A percentile compares a stretch with the other conserved stretches of the same genome.
Conservation (phyloP, 768 basidiomycete species). For the Coprinopsis cinerea region DNA sequence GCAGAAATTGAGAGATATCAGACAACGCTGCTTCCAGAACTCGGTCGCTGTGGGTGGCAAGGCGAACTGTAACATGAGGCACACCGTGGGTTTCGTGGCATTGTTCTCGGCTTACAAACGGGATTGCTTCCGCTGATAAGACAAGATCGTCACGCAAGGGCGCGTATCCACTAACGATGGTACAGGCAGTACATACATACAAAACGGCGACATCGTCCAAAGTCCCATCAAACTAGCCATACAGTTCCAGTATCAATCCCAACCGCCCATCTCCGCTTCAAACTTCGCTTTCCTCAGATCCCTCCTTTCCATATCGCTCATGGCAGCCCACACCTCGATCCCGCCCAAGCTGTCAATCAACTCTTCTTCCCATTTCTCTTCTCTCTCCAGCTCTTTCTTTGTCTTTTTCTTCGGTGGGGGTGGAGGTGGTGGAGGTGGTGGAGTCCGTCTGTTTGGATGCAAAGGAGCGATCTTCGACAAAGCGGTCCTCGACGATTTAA, state of each 20-base stretch:
- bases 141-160: neutral
- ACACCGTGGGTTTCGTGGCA: too few species aligned
- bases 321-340: constrained; percentile 47
- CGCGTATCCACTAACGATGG: too few species aligned
- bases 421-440: constrained; percentile 66
- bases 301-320: constrained; percentile 46
- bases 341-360: constrained; percentile 68
- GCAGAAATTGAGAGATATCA: too few species aligned
- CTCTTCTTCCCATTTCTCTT: constrained; percentile 80
- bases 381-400: constrained; percentile 70
- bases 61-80: too few species aligned
- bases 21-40: too few species aligned
- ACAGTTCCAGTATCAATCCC: constrained; percentile 37
- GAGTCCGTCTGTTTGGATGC: constrained; percentile 66
- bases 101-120: too few species aligned
- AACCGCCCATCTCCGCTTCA: constrained; percentile 56
- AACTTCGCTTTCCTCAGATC: constrained; percentile 54
- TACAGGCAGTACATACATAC: neutral
- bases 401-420: constrained; percentile 72
- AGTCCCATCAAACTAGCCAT: too few species aligned
- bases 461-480: constrained; percentile 71
- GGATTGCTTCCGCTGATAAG: neutral
- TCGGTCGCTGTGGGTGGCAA: too few species aligned
- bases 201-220: neutral
- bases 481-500: constrained; percentile 56